A percentile compares a stretch with the other conserved stretches of the same genome.
phyloP scores from a whole-genome alignment of 805 yeast species.

The Candida endomychidarum region DNA sequence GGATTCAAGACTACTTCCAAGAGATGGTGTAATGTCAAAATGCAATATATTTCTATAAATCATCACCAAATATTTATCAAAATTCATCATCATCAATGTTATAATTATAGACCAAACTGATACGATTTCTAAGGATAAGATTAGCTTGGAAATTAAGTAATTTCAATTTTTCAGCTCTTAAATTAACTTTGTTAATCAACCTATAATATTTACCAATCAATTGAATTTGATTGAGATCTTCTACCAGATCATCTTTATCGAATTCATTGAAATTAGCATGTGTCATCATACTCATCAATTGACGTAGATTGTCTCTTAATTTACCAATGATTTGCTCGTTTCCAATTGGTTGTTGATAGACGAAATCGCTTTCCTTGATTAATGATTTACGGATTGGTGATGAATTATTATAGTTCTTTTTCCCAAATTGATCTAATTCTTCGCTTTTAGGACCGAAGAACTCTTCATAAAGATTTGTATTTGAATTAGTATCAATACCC shows the following conservation, averaged over 20 bases:
- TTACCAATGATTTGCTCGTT: constrained; percentile 1
- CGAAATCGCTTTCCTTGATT: neutral
- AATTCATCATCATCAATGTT: constrained; percentile 3
- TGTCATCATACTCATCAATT: neutral
- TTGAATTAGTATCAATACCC: neutral
- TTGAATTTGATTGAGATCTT: constrained; percentile 1
- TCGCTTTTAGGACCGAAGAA: neutral
- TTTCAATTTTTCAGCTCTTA: neutral
- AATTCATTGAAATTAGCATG: neutral
- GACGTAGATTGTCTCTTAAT: neutral
- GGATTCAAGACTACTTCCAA: too few relatives aligned
- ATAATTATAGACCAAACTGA: constrained; percentile 6
- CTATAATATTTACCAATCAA: constrained; percentile 8
- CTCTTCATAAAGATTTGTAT: too few relatives aligned
- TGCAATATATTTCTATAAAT: constrained; percentile 2
- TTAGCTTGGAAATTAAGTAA: constrained; percentile 10
- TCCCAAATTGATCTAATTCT: constrained; percentile 5
- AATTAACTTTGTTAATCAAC: constrained; percentile 9
- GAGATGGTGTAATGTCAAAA: too few relatives aligned
- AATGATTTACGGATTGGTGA: constrained; percentile 9
- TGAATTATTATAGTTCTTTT: constrained; percentile 8
- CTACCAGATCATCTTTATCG: neutral
- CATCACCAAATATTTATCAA: too few relatives aligned
- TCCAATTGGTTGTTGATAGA: neutral
- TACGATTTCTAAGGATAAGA: constrained; percentile 9